These are phyloP conservation scores for Monilinia polystroma DNA, from an alignment of 2,329 filamentous ascomycete species.

Conservation along the genomic window DNA sequence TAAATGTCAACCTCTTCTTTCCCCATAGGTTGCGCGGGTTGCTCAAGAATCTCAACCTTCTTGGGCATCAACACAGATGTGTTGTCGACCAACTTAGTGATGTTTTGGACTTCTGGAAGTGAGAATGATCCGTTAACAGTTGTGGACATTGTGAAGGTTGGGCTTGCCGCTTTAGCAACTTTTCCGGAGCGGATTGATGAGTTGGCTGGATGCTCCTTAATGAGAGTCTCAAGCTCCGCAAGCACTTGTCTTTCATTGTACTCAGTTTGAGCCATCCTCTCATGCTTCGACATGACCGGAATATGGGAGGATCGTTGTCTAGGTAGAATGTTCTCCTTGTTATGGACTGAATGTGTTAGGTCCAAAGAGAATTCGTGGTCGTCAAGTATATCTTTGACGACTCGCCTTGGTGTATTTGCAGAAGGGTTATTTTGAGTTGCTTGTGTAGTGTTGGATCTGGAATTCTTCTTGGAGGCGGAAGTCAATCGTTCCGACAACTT, in stretches of 20 bases:
- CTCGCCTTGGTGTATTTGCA: slow-evolving; percentile 19
- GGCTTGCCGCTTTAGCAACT: slow-evolving; percentile 11
- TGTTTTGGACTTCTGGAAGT: slow-evolving; percentile 13
- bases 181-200: slow-evolving; percentile 6
- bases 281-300: neutral
- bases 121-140: slow-evolving; percentile 14
- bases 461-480: slow-evolving; percentile 8
- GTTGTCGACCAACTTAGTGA: slow-evolving; percentile 18
- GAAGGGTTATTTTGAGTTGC: slow-evolving; percentile 10
- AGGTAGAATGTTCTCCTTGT: slow-evolving; percentile 32
- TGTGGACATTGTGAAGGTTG: slow-evolving; percentile 19
- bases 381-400: slow-evolving; percentile 16
- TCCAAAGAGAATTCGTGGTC: slow-evolving; percentile 15
- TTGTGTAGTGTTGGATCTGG: slow-evolving; percentile 8
- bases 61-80: slow-evolving; percentile 11
- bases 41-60: slow-evolving; percentile 1
- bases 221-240: slow-evolving; percentile 17
- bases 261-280: slow-evolving; percentile 9
- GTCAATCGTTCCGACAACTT: slow-evolving; percentile 11
- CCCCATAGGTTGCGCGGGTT: slow-evolving; percentile 4
- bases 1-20: slow-evolving; percentile 18
- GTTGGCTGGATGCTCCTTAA: slow-evolving; percentile 16
- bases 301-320: slow-evolving; percentile 19
- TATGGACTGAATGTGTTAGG: neutral
- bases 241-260: slow-evolving; percentile 19